Percentiles rank a stretch among this genome's conserved stretches.
Conservation (phyloP, 2,329 filamentous ascomycete genomes). For the Pseudogymnoascus sp. region DNA sequence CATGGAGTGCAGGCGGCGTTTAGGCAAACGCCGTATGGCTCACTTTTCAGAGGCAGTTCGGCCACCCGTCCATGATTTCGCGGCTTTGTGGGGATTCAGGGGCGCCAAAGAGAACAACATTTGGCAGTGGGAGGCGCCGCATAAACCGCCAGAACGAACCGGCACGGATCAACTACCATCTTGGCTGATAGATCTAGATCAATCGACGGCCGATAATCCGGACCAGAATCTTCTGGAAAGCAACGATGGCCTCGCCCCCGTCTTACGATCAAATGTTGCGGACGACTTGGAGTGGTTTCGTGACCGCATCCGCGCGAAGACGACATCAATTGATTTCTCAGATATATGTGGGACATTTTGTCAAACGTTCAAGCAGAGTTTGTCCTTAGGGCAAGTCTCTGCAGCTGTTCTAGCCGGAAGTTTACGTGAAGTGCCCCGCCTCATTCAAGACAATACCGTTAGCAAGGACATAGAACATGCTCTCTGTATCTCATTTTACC, state of each 20-base stretch:
- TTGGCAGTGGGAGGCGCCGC: conserved; percentile 27
- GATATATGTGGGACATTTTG: conserved; percentile 18
- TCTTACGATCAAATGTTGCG: background rate
- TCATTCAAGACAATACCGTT: conserved; percentile 2
- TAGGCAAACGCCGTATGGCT: conserved; percentile 27
- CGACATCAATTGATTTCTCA: background rate
- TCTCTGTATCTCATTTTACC: conserved; percentile 17
- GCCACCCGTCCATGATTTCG: conserved; percentile 13
- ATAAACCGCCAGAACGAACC: conserved; percentile 6
- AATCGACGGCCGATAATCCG: background rate
- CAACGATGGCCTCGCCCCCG: background rate
- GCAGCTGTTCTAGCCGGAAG: conserved; percentile 11
- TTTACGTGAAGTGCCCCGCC: conserved; percentile 12
- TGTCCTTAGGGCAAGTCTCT: conserved; percentile 18
- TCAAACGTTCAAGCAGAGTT: conserved; percentile 17
- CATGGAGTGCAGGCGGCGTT: conserved; percentile 25
- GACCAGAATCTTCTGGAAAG: background rate
- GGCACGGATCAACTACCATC: conserved; percentile 12
- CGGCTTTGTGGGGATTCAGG: conserved; percentile 18
- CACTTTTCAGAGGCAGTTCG: conserved; percentile 20
- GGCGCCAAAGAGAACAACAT: conserved; percentile 19
- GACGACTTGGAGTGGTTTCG: conserved; percentile 1
- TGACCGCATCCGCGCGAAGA: background rate
- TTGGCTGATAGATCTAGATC: conserved; percentile 17
- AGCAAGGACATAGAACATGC: background rate